Evolutionary conservation across 768 basidiomycete genomes (phyloP), one percentile per base, ranked within the genome.

Genomic region (Sarcomyxa edulis): DNA sequence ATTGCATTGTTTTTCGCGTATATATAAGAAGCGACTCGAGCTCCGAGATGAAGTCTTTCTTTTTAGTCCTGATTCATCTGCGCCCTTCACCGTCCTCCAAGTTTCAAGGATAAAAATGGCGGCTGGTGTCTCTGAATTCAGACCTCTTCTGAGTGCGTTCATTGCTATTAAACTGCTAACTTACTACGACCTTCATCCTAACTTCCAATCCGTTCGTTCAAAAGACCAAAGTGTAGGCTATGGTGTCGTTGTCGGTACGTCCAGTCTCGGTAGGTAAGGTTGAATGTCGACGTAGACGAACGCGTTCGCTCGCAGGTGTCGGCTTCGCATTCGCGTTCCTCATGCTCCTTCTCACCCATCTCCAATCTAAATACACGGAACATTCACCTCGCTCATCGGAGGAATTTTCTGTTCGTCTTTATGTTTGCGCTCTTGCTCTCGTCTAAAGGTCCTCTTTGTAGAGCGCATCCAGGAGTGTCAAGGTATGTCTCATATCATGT

Each of bases 261-360:
- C 4, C 9, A 37, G 23, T 16, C 9, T 23, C n/a, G n/a, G n/a
- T n/a, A n/a, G n/a, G n/a, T n/a, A n/a, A n/a, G n/a, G n/a, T 16
- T 30, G n/a, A 10, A 11, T 20, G 21, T 33, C 19, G 7, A 11
- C 26, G 26, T 8, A 8, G 12, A n/a, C n/a, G n/a, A n/a, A n/a
- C n/a, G n/a, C n/a, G n/a, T n/a, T n/a, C n/a, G n/a, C n/a, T 31
- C 19, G 21, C 43, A 69, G 70, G 72, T 25, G 68, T 72, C 30
- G 72, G 71, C 1, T 71, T 72, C 50, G 71, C 72, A 55, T 72
- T 74, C 37, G 69, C 71, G 0, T 56, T 61, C 21, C 29, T 74
- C 29, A 73, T 71, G 71, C 52, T 72, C 4, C 47, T 65, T 18
- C 50, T 72, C 43, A 72, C 72, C 1, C 49, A 54, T 12, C 51